These are phyloP conservation scores for Chaetomiaceae sp. DNA, from an alignment of 2,329 filamentous ascomycete genomes.

Conservation along the genomic window DNA sequence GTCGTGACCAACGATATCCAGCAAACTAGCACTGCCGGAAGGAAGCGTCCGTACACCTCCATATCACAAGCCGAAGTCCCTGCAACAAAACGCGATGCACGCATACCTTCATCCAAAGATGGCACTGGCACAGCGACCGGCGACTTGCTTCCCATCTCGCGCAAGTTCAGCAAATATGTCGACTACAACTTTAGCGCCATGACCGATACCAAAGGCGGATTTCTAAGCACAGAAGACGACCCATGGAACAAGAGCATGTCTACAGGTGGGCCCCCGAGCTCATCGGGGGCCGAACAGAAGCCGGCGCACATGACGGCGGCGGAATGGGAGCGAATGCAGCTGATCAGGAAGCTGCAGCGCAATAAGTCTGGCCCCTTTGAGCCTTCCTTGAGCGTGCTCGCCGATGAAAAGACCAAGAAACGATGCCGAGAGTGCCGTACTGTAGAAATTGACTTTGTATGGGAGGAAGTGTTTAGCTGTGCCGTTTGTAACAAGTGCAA, in stretches of 20 bases:
- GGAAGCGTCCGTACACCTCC: slow-evolving; percentile 67
- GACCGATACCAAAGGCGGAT: slow-evolving; percentile 96
- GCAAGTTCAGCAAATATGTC: slow-evolving; percentile 89
- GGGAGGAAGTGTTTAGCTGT: slow-evolving; percentile 78
- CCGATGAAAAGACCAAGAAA: slow-evolving; percentile 59
- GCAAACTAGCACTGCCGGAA: slow-evolving; percentile 46
- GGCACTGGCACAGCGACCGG: slow-evolving; percentile 26
- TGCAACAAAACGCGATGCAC: slow-evolving; percentile 65
- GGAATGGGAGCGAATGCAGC: slow-evolving; percentile 84
- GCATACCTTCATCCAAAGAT: slow-evolving; percentile 40
- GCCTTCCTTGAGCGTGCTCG: slow-evolving; percentile 74
- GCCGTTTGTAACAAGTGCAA: slow-evolving; percentile 80
- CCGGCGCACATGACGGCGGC: slow-evolving; percentile 83
- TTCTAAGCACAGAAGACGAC: slow-evolving; percentile 86
- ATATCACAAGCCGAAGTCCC: slow-evolving; percentile 53
- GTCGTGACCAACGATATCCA: slow-evolving; percentile 63
- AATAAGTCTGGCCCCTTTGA: slow-evolving; percentile 81
- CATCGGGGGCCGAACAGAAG: slow-evolving; percentile 51
- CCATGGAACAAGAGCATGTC: slow-evolving; percentile 76
- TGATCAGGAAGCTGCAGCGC: slow-evolving; percentile 66
- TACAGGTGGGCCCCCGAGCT: slow-evolving; percentile 35
- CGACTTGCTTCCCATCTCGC: slow-evolving; percentile 63
- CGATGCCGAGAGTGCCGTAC: slow-evolving; percentile 79
- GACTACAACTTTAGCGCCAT: slow-evolving; percentile 98
- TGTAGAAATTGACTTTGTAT: slow-evolving; percentile 90